Conservation (phyloP, 164 flowering plant species). For the Paratinospora sagittata region DNA sequence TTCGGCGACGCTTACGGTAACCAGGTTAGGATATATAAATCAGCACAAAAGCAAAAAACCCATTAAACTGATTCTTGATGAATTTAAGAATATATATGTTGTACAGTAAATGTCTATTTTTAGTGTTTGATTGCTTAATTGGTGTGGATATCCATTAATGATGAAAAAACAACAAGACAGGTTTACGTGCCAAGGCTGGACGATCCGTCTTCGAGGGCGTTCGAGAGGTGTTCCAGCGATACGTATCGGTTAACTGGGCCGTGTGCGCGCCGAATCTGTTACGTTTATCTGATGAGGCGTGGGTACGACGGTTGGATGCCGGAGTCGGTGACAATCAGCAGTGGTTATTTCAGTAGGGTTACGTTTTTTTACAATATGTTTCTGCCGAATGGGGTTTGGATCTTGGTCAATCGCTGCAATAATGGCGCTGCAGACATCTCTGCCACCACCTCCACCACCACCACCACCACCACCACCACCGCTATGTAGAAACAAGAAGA, state of each 20-base stretch:
- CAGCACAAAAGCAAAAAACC: too few species aligned
- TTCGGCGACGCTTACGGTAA: constrained; percentile 71
- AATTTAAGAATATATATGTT: too few species aligned
- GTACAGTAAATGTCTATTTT: too few species aligned
- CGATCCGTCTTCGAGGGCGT: constrained; percentile 55
- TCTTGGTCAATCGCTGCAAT: constrained; percentile 46
- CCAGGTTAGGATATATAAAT: too few species aligned
- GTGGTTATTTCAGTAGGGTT: constrained; percentile 24
- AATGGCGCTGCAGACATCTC: not conserved
- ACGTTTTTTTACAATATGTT: constrained; percentile 41
- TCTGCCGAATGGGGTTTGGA: constrained; percentile 54
- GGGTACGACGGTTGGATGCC: constrained; percentile 79
- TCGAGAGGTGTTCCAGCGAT: constrained; percentile 72
- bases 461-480: too few species aligned
- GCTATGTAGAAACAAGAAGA: not conserved
- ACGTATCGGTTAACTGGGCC: constrained; percentile 60
- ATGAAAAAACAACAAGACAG: too few species aligned
- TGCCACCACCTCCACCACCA: too few species aligned
- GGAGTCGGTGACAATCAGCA: constrained; percentile 38
- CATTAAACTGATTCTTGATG: too few species aligned
- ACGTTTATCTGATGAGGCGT: constrained; percentile 44
- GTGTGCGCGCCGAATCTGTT: constrained; percentile 53
- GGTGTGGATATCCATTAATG: too few species aligned
- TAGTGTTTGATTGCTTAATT: too few species aligned
- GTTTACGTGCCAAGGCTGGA: constrained; percentile 69